These are phyloP conservation scores for Bullera alba DNA, from an alignment of 768 basidiomycete genomes.

Conservation along the genomic window DNA sequence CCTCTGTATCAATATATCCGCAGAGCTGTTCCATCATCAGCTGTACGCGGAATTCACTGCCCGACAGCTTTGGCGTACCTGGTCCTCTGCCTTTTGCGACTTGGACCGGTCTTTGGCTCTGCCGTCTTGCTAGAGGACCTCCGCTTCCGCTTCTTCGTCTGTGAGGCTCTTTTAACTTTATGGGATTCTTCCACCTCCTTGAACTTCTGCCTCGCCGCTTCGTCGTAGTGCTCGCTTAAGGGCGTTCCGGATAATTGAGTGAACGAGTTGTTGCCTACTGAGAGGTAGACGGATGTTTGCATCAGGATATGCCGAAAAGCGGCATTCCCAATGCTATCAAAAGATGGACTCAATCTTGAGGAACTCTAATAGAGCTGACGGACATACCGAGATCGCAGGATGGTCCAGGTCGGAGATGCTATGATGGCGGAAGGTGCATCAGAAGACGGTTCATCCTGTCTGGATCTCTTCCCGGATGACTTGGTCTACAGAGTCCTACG, in stretches of 20 bases:
- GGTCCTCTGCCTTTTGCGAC: not conserved
- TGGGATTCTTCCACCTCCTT: not conserved
- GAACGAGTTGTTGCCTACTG: constrained; percentile 73
- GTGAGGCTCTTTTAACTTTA: no score
- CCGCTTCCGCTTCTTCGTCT: not conserved
- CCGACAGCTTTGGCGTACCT: not conserved
- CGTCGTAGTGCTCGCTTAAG: constrained; percentile 51
- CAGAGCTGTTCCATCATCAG: constrained; percentile 10
- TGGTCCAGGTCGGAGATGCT: constrained; percentile 17
- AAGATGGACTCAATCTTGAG: not conserved
- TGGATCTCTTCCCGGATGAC: no score
- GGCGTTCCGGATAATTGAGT: constrained; percentile 76
- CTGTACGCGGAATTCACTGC: not conserved
- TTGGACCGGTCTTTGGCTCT: not conserved
- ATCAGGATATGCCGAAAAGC: constrained; percentile 71
- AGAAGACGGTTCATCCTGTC: constrained; percentile 32
- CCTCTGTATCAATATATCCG: constrained; percentile 28
- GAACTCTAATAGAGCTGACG: not conserved
- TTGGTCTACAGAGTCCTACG: no score
- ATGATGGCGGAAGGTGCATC: constrained; percentile 31
- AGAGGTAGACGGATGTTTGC: constrained; percentile 65
- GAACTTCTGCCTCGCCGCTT: no score
- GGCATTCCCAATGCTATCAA: constrained; percentile 69
- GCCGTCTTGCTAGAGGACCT: not conserved
- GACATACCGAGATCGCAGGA: constrained; percentile 20